Base-by-base conservation (phyloP, 2,329 filamentous ascomycete genomes). In the Chaetomiaceae sp. region DNA sequence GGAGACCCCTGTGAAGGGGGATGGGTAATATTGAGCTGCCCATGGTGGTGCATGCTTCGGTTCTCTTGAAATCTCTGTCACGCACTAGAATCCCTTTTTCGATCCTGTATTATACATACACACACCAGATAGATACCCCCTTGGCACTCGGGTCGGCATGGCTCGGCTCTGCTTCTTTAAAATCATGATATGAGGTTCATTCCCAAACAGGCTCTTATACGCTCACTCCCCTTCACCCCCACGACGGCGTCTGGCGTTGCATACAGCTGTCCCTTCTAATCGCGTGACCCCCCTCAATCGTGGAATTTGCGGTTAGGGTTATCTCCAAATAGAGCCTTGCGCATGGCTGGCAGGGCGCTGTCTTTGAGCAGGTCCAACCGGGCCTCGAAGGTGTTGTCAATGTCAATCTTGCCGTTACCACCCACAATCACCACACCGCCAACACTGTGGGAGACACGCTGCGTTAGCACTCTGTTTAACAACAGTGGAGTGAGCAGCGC, bases 301-400 rank as follows among this genome's bases (percentile, higher is more conserved):
- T 82, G 87, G 81, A 97, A 99, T 74, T 86, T 95, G 69, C 93
- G 85, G 81, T 97, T 96, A 63, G 83, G 78, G 76, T 99, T 99
- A 75, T 89, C 85, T 55, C 93, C 93, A 65, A 99, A 99, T 53
- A 99, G 78, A 14, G 86, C 86, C 69, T 87, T 81, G 65, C 93
- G 82, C 64, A 99, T 85, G 39, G 83, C 83, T 13, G 93, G 93
- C 52, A 96, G 81, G 45, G 89, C 87, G 60, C 87, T 87, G 51
- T 85, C 84, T 72, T 96, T 86, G 58, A 97, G 82, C 55, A 97
- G 77, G 64, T 80, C 81, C 70, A 99, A 77, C 60, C 93, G 85
- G 67, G 95, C 87, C 68, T 97, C 93, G 61, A 97, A 87, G 49
- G 93, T 97, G 77, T 99, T 97, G 81, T 96, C 91, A 70, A 99